phyloP scores from a whole-genome alignment of 2,329 filamentous ascomycete species.

The Cladosporium velox region DNA sequence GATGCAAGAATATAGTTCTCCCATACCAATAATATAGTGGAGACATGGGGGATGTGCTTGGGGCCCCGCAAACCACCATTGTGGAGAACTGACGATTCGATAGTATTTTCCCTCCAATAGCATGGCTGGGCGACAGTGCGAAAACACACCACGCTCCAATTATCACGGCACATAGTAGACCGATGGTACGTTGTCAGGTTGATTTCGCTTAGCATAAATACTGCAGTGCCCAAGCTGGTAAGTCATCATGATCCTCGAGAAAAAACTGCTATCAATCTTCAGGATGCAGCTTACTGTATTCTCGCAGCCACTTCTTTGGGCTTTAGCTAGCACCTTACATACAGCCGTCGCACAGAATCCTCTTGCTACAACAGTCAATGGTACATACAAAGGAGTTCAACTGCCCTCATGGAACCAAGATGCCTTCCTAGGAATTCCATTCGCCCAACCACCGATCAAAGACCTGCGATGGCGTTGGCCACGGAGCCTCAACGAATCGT shows the following conservation, averaged over 20 bases:
- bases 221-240: neutral
- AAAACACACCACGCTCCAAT: neutral
- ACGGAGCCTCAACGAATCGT: slow-evolving; percentile 32
- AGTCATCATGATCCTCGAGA: neutral
- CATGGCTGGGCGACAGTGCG: neutral
- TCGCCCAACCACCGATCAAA: slow-evolving; percentile 30
- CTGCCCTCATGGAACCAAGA: slow-evolving; percentile 26
- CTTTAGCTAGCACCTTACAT: neutral
- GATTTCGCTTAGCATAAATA: neutral
- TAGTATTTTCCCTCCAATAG: slow-evolving; percentile 1
- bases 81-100: neutral
- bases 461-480: slow-evolving; percentile 29
- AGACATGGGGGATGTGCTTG: slow-evolving; percentile 1
- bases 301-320: slow-evolving; percentile 5
- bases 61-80: neutral
- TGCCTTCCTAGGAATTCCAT: slow-evolving; percentile 43
- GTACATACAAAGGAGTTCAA: slow-evolving; percentile 21
- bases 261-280: neutral
- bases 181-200: neutral
- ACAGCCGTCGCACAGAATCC: slow-evolving; percentile 41
- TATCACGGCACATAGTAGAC: neutral
- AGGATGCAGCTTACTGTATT: neutral
- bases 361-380: neutral
- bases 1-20: neutral
- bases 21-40: neutral